These are phyloP conservation scores for Rubroboletus pulcherrimus DNA, from an alignment of 768 basidiomycete genomes.

Conservation along the genomic window DNA sequence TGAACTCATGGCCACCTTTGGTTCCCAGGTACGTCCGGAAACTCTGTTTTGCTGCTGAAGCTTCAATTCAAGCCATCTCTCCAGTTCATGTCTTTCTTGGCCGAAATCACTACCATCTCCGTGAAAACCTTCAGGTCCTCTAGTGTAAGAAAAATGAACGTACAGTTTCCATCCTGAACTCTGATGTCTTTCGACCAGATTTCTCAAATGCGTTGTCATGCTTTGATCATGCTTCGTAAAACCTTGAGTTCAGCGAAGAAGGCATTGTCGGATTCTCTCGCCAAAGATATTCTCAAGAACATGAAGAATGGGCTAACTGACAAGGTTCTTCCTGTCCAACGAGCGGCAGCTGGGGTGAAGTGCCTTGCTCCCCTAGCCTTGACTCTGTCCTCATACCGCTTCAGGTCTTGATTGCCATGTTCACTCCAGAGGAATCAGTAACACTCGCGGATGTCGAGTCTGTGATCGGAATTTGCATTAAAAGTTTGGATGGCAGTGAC, in stretches of 20 bases:
- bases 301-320: constrained; percentile 73
- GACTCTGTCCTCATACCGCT: constrained; percentile 14
- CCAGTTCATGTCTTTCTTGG: constrained; percentile 94
- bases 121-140: constrained; percentile 72
- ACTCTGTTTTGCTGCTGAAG: background rate
- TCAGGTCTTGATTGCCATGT: constrained; percentile 54
- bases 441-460: constrained; percentile 73
- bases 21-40: constrained; percentile 64
- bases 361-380: background rate
- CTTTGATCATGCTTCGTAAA: constrained; percentile 74
- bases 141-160: constrained; percentile 44
- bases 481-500: constrained; percentile 78
- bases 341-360: constrained; percentile 73
- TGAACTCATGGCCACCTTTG: constrained; percentile 82
- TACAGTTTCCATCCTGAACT: background rate
- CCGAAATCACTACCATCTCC: constrained; percentile 67
- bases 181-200: constrained; percentile 43
- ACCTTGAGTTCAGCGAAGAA: constrained; percentile 76
- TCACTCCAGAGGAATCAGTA: constrained; percentile 52
- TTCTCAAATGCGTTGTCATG: constrained; percentile 78
- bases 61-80: background rate
- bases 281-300: constrained; percentile 83
- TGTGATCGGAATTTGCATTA: constrained; percentile 62
- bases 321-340: constrained; percentile 81
- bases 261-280: constrained; percentile 72